Percentiles rank a stretch among this genome's conserved stretches.
Evolutionary conservation across 495 filamentous ascomycete species (phyloP).

Genomic region (Penicillium cosmopolitanum): DNA sequence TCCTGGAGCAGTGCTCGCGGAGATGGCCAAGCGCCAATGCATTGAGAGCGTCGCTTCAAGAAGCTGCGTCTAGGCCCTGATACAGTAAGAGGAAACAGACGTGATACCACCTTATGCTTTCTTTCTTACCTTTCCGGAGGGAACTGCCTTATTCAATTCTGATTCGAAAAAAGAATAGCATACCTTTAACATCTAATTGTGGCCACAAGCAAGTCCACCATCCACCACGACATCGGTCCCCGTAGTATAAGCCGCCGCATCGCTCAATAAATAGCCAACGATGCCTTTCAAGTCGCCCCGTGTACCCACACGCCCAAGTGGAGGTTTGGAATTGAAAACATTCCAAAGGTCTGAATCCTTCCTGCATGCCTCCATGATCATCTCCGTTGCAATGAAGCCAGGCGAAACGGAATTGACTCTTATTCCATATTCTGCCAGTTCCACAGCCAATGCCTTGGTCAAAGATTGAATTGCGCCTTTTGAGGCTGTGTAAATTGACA

Average conservation of each 20-base stretch:
- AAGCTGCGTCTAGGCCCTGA: too few species aligned
- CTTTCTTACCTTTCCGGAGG: too few species aligned
- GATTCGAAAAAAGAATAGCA: too few species aligned
- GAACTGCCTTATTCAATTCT: too few species aligned
- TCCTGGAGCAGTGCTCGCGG: background rate
- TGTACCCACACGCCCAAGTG: background rate
- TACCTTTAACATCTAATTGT: background rate
- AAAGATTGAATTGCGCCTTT: background rate
- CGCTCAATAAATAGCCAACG: background rate
- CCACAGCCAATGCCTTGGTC: background rate
- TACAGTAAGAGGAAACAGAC: too few species aligned
- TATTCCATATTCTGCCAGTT: background rate
- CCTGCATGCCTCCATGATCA: background rate
- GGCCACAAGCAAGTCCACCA: background rate
- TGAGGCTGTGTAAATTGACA: background rate
- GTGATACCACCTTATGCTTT: too few species aligned
- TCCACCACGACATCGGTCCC: background rate
- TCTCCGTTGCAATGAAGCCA: background rate
- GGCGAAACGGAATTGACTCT: background rate
- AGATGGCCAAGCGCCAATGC: background rate
- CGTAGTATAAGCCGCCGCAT: background rate
- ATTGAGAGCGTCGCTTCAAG: background rate
- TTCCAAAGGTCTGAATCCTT: background rate
- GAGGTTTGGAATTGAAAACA: background rate
- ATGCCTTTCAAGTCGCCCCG: background rate